Percentiles rank a stretch among this genome's conserved stretches.
Evolutionary conservation across 495 filamentous ascomycete genomes (phyloP).

Genomic region (Aspergillus steynii): DNA sequence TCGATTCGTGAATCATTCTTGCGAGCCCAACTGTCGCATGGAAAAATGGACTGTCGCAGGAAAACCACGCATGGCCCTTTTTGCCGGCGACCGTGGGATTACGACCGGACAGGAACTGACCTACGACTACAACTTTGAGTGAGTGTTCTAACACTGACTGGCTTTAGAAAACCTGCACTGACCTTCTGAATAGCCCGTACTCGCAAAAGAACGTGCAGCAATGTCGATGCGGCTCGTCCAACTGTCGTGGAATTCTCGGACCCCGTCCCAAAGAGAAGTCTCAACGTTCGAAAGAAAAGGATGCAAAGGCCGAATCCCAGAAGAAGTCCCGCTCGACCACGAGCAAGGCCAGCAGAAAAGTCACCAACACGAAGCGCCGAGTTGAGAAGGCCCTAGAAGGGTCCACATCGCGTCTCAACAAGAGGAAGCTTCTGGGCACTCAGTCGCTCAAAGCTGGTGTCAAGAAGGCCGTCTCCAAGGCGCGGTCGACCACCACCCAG

Average conservation of each 20-base stretch:
- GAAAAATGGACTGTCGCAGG: slow-evolving; percentile 96
- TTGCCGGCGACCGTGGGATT: slow-evolving; percentile 85
- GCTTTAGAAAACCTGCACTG: slow-evolving; percentile 4
- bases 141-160: slow-evolving; percentile 20
- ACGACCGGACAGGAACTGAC: slow-evolving; percentile 94
- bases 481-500: slow-evolving; percentile 17
- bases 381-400: slow-evolving; percentile 22
- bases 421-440: slow-evolving; percentile 36
- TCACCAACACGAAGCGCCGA: slow-evolving; percentile 35
- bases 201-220: slow-evolving; percentile 79
- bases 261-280: slow-evolving; percentile 63
- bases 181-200: slow-evolving; percentile 53
- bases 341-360: slow-evolving; percentile 35
- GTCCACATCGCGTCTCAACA: slow-evolving; percentile 27
- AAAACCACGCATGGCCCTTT: slow-evolving; percentile 94
- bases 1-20: slow-evolving; percentile 97
- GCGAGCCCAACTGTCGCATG: slow-evolving; percentile 96
- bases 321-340: slow-evolving; percentile 36
- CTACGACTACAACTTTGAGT: slow-evolving; percentile 99
- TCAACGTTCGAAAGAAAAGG: slow-evolving; percentile 38
- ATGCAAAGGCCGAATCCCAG: slow-evolving; percentile 34
- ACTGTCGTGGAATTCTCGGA: slow-evolving; percentile 77
- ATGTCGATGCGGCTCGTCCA: slow-evolving; percentile 75
- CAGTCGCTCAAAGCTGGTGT: slow-evolving; percentile 39
- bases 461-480: slow-evolving; percentile 37